These are phyloP conservation scores for Lepidium sativum DNA, from an alignment of 345 rosid genomes.

Conservation along the genomic window DNA sequence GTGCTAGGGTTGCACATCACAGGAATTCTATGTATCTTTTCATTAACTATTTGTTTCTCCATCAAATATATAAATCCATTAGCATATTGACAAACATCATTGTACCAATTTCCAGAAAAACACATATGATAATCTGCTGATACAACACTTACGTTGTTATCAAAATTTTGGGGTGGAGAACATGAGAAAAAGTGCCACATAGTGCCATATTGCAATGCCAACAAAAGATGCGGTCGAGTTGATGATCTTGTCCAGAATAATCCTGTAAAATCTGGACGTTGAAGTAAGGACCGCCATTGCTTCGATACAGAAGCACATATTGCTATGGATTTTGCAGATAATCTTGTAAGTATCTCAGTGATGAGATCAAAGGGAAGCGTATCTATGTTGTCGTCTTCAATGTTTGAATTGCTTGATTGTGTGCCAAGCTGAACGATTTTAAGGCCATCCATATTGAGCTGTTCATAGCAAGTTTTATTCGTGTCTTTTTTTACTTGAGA, in stretches of 20 bases:
- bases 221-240: neutral
- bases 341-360: neutral
- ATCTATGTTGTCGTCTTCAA: neutral
- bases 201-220: neutral
- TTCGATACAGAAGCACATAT: neutral
- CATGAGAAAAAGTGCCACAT: neutral
- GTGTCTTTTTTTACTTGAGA: too few species aligned
- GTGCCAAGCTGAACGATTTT: neutral
- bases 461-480: too few species aligned
- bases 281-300: neutral
- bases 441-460: neutral
- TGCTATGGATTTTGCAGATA: neutral
- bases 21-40: neutral
- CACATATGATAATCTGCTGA: neutral
- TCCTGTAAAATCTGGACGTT: neutral
- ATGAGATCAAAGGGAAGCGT: neutral
- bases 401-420: neutral
- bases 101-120: neutral
- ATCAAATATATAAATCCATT: neutral
- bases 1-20: neutral
- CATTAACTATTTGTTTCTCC: neutral
- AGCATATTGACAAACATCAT: neutral
- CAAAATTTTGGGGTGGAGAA: neutral
- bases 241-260: neutral
- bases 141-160: neutral